These are phyloP conservation scores for Gastrolobium bilobum DNA, from an alignment of 306 rosid species.

Conservation along the genomic window DNA sequence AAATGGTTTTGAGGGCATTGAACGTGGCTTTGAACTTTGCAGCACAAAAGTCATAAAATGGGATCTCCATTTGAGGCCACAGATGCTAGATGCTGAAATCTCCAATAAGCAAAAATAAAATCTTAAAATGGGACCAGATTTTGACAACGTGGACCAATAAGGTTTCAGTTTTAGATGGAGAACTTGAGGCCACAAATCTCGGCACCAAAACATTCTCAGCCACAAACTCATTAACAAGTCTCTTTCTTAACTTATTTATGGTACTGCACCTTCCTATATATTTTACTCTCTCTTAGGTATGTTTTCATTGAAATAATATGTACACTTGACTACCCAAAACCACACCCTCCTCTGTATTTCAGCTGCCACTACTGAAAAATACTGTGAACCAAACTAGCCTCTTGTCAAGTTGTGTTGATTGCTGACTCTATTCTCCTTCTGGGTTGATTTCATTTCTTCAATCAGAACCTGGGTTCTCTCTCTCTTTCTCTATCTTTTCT, in stretches of 20 bases:
- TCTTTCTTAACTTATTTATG: background rate
- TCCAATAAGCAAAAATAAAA: background rate
- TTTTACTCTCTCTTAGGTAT: background rate
- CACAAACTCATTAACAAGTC: slow-evolving; percentile 57
- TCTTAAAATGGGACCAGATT: slow-evolving; percentile 30
- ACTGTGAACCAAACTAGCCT: background rate
- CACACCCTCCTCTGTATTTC: slow-evolving; percentile 48
- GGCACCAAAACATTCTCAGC: slow-evolving; percentile 52
- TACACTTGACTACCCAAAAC: slow-evolving; percentile 36
- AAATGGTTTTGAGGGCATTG: too few species aligned
- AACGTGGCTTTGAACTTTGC: background rate
- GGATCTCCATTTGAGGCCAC: slow-evolving; percentile 28
- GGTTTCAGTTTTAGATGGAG: slow-evolving; percentile 64
- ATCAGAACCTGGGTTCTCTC: slow-evolving; percentile 36
- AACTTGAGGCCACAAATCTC: slow-evolving; percentile 63
- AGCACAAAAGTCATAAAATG: background rate
- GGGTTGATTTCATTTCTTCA: slow-evolving; percentile 40
- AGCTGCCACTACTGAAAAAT: slow-evolving; percentile 11
- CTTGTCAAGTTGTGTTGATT: slow-evolving; percentile 12
- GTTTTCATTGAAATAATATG: background rate
- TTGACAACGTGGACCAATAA: slow-evolving; percentile 48
- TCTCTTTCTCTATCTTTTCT: slow-evolving; percentile 7
- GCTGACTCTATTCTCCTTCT: slow-evolving; percentile 35
- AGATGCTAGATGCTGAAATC: slow-evolving; percentile 11
- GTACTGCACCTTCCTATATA: slow-evolving; percentile 31